phyloP scores from a whole-genome alignment of 768 basidiomycete species.

The Lyophyllum semitale region DNA sequence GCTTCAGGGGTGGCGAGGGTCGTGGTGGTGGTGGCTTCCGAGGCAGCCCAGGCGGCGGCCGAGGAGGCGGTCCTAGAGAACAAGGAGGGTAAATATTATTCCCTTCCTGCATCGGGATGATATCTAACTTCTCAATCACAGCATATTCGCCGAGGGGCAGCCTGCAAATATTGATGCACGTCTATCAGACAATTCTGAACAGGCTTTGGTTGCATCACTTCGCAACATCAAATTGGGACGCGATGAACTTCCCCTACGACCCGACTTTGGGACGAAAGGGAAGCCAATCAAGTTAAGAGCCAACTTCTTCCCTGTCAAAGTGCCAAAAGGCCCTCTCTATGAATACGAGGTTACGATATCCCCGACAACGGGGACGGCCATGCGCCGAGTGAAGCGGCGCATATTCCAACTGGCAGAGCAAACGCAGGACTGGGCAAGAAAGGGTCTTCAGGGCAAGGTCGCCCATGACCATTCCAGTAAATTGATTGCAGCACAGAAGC shows the following conservation, averaged over 20 bases:
- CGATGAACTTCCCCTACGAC: constrained; percentile 56
- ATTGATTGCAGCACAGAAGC: constrained; percentile 46
- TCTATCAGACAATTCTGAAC: constrained; percentile 40
- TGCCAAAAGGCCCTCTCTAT: constrained; percentile 49
- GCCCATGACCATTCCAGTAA: constrained; percentile 61
- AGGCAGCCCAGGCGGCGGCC: constrained; percentile 19
- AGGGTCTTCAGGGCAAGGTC: constrained; percentile 49
- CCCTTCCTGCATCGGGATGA: background rate
- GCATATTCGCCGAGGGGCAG: constrained; percentile 41
- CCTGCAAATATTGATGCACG: constrained; percentile 45
- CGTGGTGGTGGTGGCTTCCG: constrained; percentile 16
- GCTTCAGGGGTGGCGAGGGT: constrained; percentile 9
- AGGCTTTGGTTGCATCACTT: constrained; percentile 41
- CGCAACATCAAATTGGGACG: constrained; percentile 29
- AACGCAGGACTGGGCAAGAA: constrained; percentile 45
- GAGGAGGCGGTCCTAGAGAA: constrained; percentile 33
- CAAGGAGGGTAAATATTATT: constrained; percentile 35
- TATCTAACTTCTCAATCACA: constrained; percentile 16
- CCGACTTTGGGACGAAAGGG: constrained; percentile 57
- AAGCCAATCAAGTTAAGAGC: constrained; percentile 53
- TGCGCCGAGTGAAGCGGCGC: constrained; percentile 55
- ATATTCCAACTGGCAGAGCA: constrained; percentile 66
- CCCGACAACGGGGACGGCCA: constrained; percentile 49
- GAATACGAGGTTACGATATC: constrained; percentile 65
- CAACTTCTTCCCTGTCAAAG: constrained; percentile 67